Conservation (phyloP, 345 rosid genomes). For the Arabis alpina region DNA sequence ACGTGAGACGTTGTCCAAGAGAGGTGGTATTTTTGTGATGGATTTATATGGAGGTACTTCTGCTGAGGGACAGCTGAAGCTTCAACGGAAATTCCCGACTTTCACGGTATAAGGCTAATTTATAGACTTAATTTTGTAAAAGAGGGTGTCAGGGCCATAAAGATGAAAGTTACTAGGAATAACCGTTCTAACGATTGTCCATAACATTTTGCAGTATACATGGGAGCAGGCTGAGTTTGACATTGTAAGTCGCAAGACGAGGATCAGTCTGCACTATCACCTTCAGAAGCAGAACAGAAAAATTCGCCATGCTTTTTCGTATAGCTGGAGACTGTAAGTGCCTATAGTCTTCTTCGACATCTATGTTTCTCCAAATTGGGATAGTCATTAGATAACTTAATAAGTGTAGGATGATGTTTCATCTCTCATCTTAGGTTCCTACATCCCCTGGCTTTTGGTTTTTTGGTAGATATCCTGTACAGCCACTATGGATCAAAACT, state of each 20-base stretch:
- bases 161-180: neutral
- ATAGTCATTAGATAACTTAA: conserved; percentile 7
- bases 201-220: conserved; percentile 56
- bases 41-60: conserved; percentile 94
- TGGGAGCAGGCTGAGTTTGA: conserved; percentile 95
- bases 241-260: conserved; percentile 72
- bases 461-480: neutral
- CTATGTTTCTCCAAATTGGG: too few species aligned
- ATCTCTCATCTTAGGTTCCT: neutral
- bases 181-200: neutral
- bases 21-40: conserved; percentile 86
- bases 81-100: conserved; percentile 77
- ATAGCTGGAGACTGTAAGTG: conserved; percentile 91
- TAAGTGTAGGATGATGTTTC: conserved; percentile 5
- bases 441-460: neutral
- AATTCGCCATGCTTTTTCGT: conserved; percentile 80
- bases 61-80: conserved; percentile 72
- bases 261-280: conserved; percentile 88
- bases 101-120: conserved; percentile 58
- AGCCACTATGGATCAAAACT: conserved; percentile 1
- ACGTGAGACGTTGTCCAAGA: conserved; percentile 61
- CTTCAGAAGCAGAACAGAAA: conserved; percentile 78
- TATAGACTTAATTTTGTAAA: neutral
- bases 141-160: neutral
- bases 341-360: conserved; percentile 12